Evolutionary conservation across 768 basidiomycete genomes (phyloP).

Genomic region (Tulasnella sp.): DNA sequence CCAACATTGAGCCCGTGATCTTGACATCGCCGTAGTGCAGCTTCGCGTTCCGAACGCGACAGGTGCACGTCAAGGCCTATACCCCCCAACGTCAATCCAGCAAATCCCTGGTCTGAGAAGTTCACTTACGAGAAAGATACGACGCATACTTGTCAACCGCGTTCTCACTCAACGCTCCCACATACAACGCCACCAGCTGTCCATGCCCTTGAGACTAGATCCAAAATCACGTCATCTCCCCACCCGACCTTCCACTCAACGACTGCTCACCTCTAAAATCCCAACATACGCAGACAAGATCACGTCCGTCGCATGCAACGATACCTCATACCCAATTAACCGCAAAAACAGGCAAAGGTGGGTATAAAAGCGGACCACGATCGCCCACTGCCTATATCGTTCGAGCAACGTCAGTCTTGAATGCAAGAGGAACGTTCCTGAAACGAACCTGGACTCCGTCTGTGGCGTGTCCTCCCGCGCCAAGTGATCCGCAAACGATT

Average conservation of each 20-base stretch:
- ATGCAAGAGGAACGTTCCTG: not conserved
- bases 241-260: not conserved
- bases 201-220: conserved; percentile 58
- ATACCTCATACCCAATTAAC: conserved; percentile 62
- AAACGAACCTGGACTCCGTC: not conserved
- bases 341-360: conserved; percentile 84
- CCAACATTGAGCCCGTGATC: conserved; percentile 78
- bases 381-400: not conserved
- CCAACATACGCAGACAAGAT: conserved; percentile 83
- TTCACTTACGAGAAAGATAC: conserved; percentile 50
- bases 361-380: conserved; percentile 62
- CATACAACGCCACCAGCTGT: conserved; percentile 86
- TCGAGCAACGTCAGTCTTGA: not conserved
- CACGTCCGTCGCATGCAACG: conserved; percentile 59
- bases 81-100: not conserved
- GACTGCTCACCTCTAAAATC: conserved; percentile 57
- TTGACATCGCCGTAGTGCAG: conserved; percentile 59
- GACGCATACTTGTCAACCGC: conserved; percentile 85
- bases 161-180: conserved; percentile 77
- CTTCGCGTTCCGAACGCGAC: conserved; percentile 40
- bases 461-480: not conserved
- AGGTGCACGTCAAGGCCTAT: conserved; percentile 7
- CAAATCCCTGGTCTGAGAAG: not conserved
- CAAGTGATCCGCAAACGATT: conserved; percentile 32
- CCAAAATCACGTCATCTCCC: not conserved